phyloP scores from a whole-genome alignment of 768 basidiomycete species.

The Leucocoprinus leucothites region DNA sequence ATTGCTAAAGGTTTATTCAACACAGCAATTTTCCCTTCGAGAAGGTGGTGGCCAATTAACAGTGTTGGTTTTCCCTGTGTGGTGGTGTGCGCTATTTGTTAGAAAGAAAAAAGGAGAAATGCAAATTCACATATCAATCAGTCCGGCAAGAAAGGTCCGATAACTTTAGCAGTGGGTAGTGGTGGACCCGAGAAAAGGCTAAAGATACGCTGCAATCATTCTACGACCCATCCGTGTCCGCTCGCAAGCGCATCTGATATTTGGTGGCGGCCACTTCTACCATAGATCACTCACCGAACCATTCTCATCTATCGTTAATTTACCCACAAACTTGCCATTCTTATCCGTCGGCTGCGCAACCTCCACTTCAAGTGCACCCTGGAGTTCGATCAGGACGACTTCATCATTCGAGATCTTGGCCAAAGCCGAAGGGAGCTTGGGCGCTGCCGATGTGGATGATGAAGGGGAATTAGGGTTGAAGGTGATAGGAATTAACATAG shows the following conservation, averaged over 20 bases:
- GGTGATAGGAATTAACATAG: constrained; percentile 68
- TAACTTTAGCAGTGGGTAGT: no score
- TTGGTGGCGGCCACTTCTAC: background rate
- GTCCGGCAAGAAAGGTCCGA: no score
- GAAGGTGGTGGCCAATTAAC: constrained; percentile 81
- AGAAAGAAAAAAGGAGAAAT: background rate
- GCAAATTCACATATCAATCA: no score
- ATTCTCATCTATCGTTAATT: constrained; percentile 57
- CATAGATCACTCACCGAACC: constrained; percentile 40
- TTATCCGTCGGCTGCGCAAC: constrained; percentile 45
- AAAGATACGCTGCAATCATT: background rate
- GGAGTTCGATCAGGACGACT: constrained; percentile 82
- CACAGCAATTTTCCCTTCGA: constrained; percentile 80
- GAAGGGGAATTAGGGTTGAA: constrained; percentile 24
- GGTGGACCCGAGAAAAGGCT: background rate
- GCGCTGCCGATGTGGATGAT: constrained; percentile 22
- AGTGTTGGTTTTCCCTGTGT: constrained; percentile 74
- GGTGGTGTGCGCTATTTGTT: background rate
- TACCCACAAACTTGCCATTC: constrained; percentile 77
- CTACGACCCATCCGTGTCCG: background rate
- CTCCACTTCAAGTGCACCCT: constrained; percentile 78
- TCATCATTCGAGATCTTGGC: constrained; percentile 77
- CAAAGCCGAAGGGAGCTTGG: constrained; percentile 59
- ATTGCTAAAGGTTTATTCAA: constrained; percentile 84
- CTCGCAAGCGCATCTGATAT: background rate